These are phyloP conservation scores for Hypericum perforatum DNA, from an alignment of 345 rosid species.

Conservation along the genomic window DNA sequence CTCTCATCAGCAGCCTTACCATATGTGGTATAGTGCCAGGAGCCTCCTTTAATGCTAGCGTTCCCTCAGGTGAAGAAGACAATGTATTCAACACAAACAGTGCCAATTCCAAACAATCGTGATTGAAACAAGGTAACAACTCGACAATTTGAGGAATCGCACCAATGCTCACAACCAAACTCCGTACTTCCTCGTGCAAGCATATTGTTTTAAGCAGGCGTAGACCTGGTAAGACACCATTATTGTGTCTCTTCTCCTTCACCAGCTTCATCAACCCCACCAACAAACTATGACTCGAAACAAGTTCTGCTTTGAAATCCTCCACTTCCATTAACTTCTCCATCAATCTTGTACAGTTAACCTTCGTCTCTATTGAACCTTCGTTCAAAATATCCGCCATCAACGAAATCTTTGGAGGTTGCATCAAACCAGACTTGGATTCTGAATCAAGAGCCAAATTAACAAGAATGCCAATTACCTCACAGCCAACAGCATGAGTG, in stretches of 20 bases:
- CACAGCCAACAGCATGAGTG: constrained; percentile 61
- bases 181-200: constrained; percentile 28
- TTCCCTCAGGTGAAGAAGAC: constrained; percentile 40
- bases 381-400: constrained; percentile 62
- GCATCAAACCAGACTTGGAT: constrained; percentile 43
- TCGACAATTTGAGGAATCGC: constrained; percentile 49
- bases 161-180: constrained; percentile 43
- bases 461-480: constrained; percentile 56
- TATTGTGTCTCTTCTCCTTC: constrained; percentile 42
- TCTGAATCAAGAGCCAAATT: constrained; percentile 50
- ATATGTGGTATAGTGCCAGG: constrained; percentile 41
- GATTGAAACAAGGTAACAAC: constrained; percentile 37
- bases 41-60: constrained; percentile 40
- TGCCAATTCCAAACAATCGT: constrained; percentile 40
- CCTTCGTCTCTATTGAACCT: constrained; percentile 54
- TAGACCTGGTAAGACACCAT: constrained; percentile 43
- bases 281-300: constrained; percentile 48
- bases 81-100: constrained; percentile 40
- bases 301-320: constrained; percentile 40
- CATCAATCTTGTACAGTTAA: constrained; percentile 48
- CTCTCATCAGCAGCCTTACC: constrained; percentile 49
- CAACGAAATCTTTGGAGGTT: constrained; percentile 53
- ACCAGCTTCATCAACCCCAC: constrained; percentile 55
- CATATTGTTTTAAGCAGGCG: constrained; percentile 43
- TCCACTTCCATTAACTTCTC: constrained; percentile 38